Conservation (phyloP, 805 yeast genomes). For the Nakazawaea siamensis region DNA sequence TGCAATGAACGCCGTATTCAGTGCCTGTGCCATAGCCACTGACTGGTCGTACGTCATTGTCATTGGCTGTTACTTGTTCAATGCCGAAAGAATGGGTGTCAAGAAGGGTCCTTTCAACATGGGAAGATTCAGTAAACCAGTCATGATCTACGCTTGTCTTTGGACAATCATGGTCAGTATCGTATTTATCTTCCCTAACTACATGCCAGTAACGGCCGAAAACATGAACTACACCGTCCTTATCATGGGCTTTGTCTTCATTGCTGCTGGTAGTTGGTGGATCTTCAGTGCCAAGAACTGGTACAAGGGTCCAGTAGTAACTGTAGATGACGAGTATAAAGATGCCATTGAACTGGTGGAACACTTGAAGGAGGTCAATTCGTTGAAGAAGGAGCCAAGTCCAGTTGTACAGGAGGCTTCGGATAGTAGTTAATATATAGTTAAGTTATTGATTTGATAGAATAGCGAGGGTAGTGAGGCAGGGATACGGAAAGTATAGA, state of each 20-base stretch:
- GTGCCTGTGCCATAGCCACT: conserved; percentile 44
- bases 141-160: conserved; percentile 30
- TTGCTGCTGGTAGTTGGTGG: conserved; percentile 35
- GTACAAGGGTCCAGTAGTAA: conserved; percentile 48
- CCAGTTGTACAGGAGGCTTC: conserved; percentile 2
- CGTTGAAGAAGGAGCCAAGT: conserved; percentile 6
- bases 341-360: conserved; percentile 11
- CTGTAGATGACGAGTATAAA: conserved; percentile 28
- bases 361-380: conserved; percentile 1
- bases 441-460: too few relatives aligned
- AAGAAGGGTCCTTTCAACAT: conserved; percentile 40
- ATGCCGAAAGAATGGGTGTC: conserved; percentile 36
- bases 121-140: conserved; percentile 30
- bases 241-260: conserved; percentile 32
- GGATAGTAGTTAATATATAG: background rate
- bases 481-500: too few relatives aligned
- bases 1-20: conserved; percentile 48
- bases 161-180: conserved; percentile 42
- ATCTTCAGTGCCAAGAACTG: conserved; percentile 40
- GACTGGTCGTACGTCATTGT: conserved; percentile 43
- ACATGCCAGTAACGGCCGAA: conserved; percentile 30
- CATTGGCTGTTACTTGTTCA: conserved; percentile 31
- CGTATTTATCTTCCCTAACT: conserved; percentile 45
- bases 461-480: too few relatives aligned
- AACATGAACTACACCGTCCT: conserved; percentile 50